phyloP scores from a whole-genome alignment of 1,284 basidiomycete species.

The Lentinula novae-zelandiae region DNA sequence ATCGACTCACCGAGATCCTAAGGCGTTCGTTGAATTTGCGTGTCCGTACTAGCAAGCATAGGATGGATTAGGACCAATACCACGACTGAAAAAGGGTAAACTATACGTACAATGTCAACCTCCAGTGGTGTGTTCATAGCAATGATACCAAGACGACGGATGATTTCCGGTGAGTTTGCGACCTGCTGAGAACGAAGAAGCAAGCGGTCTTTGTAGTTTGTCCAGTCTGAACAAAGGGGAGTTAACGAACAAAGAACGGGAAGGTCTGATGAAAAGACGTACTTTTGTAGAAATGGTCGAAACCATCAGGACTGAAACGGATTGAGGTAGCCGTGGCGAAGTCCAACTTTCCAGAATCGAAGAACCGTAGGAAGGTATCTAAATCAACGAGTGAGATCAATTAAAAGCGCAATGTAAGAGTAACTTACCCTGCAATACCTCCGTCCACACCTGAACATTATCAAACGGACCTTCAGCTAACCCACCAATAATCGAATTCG shows the following conservation, averaged over 20 bases:
- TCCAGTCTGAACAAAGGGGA: slow-evolving; percentile 33
- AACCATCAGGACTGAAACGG: slow-evolving; percentile 44
- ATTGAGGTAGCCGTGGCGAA: slow-evolving; percentile 52
- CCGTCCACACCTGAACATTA: slow-evolving; percentile 49
- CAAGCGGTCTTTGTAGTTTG: slow-evolving; percentile 43
- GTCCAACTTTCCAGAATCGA: slow-evolving; percentile 44
- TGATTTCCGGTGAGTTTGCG: slow-evolving; percentile 50
- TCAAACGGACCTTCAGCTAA: slow-evolving; percentile 46
- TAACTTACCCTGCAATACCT: slow-evolving; percentile 38
- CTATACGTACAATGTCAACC: slow-evolving; percentile 38
- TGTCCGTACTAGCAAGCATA: slow-evolving; percentile 35
- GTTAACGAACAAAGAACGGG: background rate
- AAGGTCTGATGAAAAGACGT: slow-evolving; percentile 7
- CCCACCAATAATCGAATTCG: slow-evolving; percentile 50
- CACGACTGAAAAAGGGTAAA: background rate
- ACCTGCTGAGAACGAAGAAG: slow-evolving; percentile 53
- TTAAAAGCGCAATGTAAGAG: background rate
- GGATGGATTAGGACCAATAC: background rate
- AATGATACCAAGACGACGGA: slow-evolving; percentile 45
- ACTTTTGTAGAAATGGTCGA: slow-evolving; percentile 44
- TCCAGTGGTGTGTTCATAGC: slow-evolving; percentile 54
- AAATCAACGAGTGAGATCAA: background rate
- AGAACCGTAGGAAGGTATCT: slow-evolving; percentile 43
- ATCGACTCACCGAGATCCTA: slow-evolving; percentile 31
- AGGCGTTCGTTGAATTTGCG: slow-evolving; percentile 46